Evolutionary conservation across 495 filamentous ascomycete species (phyloP).

Genomic region (Podospora conica): DNA sequence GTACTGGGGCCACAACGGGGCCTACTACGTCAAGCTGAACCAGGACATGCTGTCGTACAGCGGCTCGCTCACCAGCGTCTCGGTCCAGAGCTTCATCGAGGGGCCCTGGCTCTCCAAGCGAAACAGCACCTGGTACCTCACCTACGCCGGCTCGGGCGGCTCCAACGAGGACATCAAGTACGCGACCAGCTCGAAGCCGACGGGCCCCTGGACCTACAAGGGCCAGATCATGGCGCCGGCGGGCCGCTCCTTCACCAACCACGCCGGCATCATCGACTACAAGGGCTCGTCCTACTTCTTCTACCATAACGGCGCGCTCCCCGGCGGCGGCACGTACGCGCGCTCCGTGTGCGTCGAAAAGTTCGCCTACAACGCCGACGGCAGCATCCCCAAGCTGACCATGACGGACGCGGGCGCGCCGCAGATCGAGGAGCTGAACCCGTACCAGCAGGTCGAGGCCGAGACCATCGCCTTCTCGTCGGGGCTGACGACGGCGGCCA

Average conservation of each 20-base stretch:
- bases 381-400: slow-evolving; percentile 23
- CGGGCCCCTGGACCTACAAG: slow-evolving; percentile 29
- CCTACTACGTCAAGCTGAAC: slow-evolving; percentile 29
- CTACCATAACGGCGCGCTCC: slow-evolving; percentile 31
- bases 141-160: slow-evolving; percentile 24
- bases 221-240: slow-evolving; percentile 26
- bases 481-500: slow-evolving; percentile 7
- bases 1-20: slow-evolving; percentile 16
- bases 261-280: slow-evolving; percentile 27
- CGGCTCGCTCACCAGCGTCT: slow-evolving; percentile 15
- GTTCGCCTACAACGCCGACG: slow-evolving; percentile 25
- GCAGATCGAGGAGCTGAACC: slow-evolving; percentile 8
- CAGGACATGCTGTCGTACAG: slow-evolving; percentile 31
- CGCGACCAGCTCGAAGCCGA: slow-evolving; percentile 20
- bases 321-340: slow-evolving; percentile 22
- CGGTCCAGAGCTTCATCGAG: slow-evolving; percentile 24
- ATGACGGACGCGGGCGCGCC: slow-evolving; percentile 24
- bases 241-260: slow-evolving; percentile 27
- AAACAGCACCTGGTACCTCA: slow-evolving; percentile 27
- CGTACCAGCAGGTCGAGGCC: slow-evolving; percentile 13
- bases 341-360: slow-evolving; percentile 25
- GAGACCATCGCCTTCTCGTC: slow-evolving; percentile 16
- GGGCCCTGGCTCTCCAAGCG: slow-evolving; percentile 32
- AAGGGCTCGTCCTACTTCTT: slow-evolving; percentile 28
- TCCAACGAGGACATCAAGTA: slow-evolving; percentile 30